Conservation (phyloP, 2,329 filamentous ascomycete species). For the Fusarium anguioides region DNA sequence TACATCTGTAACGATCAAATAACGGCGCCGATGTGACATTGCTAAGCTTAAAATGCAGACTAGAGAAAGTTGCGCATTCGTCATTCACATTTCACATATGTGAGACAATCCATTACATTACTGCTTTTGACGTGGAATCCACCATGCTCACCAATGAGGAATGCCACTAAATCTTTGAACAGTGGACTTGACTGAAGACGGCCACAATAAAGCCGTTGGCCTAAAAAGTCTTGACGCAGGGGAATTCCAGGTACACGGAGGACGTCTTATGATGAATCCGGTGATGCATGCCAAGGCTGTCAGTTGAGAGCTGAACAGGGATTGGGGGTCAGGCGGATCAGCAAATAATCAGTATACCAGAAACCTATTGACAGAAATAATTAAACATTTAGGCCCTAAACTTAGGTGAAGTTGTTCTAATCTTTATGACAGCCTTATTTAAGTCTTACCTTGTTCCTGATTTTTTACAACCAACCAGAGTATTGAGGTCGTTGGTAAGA, state of each 20-base stretch:
- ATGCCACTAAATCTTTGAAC: conserved; percentile 14
- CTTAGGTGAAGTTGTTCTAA: too few species aligned
- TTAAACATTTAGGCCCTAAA: too few species aligned
- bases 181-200: neutral
- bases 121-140: neutral
- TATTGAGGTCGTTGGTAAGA: neutral
- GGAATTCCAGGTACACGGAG: conserved; percentile 25
- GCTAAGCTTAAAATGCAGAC: neutral
- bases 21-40: neutral
- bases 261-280: neutral
- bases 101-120: neutral
- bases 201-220: conserved; percentile 5
- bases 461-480: too few species aligned
- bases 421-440: too few species aligned
- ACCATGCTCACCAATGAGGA: conserved; percentile 1
- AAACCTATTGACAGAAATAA: too few species aligned
- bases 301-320: neutral
- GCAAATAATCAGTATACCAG: too few species aligned
- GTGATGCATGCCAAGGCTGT: neutral
- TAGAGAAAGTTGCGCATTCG: neutral
- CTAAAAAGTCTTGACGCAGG: conserved; percentile 1
- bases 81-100: conserved; percentile 26
- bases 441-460: too few species aligned
- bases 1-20: neutral
- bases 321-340: too few species aligned